These are phyloP conservation scores for Rhizophagus clarus DNA, from an alignment of 192 early-diverging fungal species.

Conservation along the genomic window DNA sequence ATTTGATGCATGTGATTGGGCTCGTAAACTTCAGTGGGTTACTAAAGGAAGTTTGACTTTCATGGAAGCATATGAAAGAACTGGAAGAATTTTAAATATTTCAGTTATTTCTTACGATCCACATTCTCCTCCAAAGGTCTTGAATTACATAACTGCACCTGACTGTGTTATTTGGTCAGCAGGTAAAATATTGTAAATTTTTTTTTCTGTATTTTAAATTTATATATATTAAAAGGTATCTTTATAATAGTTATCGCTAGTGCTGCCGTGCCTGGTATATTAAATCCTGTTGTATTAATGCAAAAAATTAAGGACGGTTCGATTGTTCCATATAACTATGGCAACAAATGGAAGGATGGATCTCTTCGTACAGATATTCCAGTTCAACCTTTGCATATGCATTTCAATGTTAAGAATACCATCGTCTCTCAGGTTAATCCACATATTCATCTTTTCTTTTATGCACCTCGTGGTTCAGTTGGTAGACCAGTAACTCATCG, in stretches of 20 bases:
- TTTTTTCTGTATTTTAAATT: too few species aligned
- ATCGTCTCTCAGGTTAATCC: conserved; percentile 88
- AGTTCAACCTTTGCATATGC: conserved; percentile 67
- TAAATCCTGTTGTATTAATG: conserved; percentile 82
- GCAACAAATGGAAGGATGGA: conserved; percentile 86
- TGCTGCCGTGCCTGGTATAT: conserved; percentile 80
- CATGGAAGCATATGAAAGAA: conserved; percentile 84
- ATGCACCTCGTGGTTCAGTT: conserved; percentile 72
- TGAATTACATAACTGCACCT: conserved; percentile 88
- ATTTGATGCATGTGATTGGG: conserved; percentile 68
- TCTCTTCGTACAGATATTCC: conserved; percentile 84
- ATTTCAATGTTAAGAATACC: conserved; percentile 86
- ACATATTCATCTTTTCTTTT: conserved; percentile 87
- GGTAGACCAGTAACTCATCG: conserved; percentile 76
- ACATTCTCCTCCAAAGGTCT: conserved; percentile 74
- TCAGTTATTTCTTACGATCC: conserved; percentile 75
- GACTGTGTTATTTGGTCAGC: conserved; percentile 89
- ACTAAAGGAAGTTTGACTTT: conserved; percentile 85
- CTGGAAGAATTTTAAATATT: conserved; percentile 87
- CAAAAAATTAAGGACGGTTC: conserved; percentile 69
- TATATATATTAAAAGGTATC: background rate
- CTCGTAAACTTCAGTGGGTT: conserved; percentile 64
- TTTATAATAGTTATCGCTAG: conserved; percentile 69
- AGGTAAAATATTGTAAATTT: conserved; percentile 33
- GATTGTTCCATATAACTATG: conserved; percentile 73